Base-by-base conservation (phyloP, 2,329 filamentous ascomycete species). In the Ophiostoma sp. region DNA sequence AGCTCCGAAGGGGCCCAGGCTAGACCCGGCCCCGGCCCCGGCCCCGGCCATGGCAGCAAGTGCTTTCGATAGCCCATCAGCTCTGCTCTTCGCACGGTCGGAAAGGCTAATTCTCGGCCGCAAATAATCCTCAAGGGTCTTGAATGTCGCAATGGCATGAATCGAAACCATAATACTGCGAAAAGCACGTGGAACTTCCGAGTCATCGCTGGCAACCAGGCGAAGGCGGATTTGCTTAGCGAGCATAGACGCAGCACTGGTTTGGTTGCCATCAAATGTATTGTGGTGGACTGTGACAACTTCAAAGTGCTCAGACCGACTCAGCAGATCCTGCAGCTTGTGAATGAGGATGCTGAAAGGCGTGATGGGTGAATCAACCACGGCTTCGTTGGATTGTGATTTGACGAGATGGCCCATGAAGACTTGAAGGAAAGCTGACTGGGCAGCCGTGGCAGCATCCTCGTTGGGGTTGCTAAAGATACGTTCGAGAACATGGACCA, bases 81-180 rank as follows among this genome's bases (percentile, higher is more conserved):
- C 76, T 79, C 89, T 84, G 9, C 81, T 82, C 60, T 88, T 84
- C 12, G 90, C 86, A 27, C 91, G 87, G 71, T 97, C 93, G 3
- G 90, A 87, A 14, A 95, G 77, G 74, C 84, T 92, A 69, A 99
- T 96, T 70, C 94, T 87, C 7, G 95, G 95, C 49, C 95, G 89
- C 60, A 99, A 83, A 77, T 98, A 99, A 76, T 99, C 95, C 75
- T 98, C 95, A 38, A 99, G 81, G 0, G 94, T 91, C 77, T 97
- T 98, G 81, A 99, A 98, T 0, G 93, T 98, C 2, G 95, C 94
- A 75, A 99, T 98, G 16, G 95, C 95, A 77, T 99, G 95, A 69
- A 99, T 99, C 0, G 93, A 96, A 0, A 99, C 95, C 90, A 97
- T 97, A 71, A 99, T 96, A 73, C 94, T 97, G 36, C 91, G 87